Conservation (phyloP, 805 yeast genomes). For the Lipomyces anomalus region DNA sequence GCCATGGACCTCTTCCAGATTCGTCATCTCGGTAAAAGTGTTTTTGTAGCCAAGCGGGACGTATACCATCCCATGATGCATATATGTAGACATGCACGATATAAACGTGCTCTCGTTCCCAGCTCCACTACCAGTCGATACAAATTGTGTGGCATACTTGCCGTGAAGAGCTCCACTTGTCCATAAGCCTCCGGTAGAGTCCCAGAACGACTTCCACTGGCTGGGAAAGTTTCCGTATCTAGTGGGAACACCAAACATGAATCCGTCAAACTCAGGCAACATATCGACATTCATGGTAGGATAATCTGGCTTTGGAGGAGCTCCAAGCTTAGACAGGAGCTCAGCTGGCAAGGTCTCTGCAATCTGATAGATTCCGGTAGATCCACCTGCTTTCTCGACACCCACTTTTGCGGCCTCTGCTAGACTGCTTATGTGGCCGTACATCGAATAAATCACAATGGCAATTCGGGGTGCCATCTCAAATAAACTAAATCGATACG, state of each 20-base stretch:
- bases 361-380: conserved; percentile 69
- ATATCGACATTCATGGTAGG: conserved; percentile 57
- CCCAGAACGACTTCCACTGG: conserved; percentile 74
- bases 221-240: conserved; percentile 72
- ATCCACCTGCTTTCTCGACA: conserved; percentile 61
- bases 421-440: conserved; percentile 66
- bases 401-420: conserved; percentile 70
- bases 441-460: conserved; percentile 72
- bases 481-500: too few species aligned
- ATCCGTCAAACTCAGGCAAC: conserved; percentile 61
- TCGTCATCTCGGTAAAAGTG: conserved; percentile 50
- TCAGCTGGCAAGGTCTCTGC: conserved; percentile 69
- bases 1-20: conserved; percentile 66
- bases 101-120: conserved; percentile 72
- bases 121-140: conserved; percentile 70
- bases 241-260: conserved; percentile 74
- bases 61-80: conserved; percentile 72
- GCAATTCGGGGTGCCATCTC: conserved; percentile 52
- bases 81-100: conserved; percentile 51
- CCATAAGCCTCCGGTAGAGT: conserved; percentile 73
- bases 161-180: too few species aligned
- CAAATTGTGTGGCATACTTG: conserved; percentile 67
- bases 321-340: conserved; percentile 57
- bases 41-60: conserved; percentile 71
- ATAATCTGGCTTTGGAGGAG: conserved; percentile 44